phyloP scores from a whole-genome alignment of 1,284 basidiomycete species.

The Chalciporus sp. region DNA sequence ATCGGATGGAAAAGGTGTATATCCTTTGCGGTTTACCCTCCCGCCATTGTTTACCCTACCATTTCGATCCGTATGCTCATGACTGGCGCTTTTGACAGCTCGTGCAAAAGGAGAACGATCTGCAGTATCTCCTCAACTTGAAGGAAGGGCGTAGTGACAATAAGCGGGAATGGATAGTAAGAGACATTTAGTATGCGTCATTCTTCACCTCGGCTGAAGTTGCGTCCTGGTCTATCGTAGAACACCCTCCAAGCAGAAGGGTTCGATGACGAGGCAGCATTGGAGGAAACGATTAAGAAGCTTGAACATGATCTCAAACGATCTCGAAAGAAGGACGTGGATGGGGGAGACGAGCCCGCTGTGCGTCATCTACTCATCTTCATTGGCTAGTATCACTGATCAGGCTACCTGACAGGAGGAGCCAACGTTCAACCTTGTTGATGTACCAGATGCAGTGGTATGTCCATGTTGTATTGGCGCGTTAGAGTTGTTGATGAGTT shows the following conservation, averaged over 20 bases:
- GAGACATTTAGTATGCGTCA: neutral
- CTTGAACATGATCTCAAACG: constrained; percentile 71
- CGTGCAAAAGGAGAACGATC: constrained; percentile 79
- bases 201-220: neutral
- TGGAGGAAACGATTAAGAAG: constrained; percentile 79
- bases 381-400: neutral
- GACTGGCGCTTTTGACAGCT: constrained; percentile 45
- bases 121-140: constrained; percentile 72
- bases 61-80: neutral
- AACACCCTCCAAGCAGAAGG: constrained; percentile 68
- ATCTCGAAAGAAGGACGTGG: constrained; percentile 73
- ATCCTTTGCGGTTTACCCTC: neutral
- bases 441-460: constrained; percentile 88
- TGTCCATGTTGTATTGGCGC: constrained; percentile 10
- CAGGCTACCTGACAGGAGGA: constrained; percentile 58
- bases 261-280: constrained; percentile 67
- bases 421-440: constrained; percentile 86
- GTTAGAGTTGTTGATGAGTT: neutral
- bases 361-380: constrained; percentile 33
- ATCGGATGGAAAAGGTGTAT: constrained; percentile 82
- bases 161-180: constrained; percentile 76
- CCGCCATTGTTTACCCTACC: neutral
- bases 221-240: constrained; percentile 37
- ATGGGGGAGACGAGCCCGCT: constrained; percentile 60
- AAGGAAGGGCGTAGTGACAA: constrained; percentile 70